Conservation (phyloP, 257 asterid genomes). For the Petunia secreta region DNA sequence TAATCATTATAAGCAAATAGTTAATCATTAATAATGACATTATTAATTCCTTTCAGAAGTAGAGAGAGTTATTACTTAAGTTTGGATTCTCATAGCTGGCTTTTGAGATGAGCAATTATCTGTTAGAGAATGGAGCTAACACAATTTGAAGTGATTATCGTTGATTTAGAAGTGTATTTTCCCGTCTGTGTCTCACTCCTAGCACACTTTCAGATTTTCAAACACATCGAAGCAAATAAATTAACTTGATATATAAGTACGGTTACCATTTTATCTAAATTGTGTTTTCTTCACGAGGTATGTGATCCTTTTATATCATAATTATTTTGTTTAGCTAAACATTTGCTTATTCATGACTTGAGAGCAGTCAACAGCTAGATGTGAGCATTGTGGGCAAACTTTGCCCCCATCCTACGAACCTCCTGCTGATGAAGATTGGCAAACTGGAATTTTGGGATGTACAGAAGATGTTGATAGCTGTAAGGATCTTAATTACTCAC, state of each 20-base stretch:
- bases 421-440: constrained; percentile 81
- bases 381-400: constrained; percentile 73
- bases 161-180: too few species aligned
- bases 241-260: neutral
- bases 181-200: neutral
- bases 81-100: neutral
- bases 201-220: neutral
- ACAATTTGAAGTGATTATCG: neutral
- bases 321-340: neutral
- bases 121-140: neutral
- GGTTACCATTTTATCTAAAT: neutral
- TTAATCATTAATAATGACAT: neutral
- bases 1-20: neutral
- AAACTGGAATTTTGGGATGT: constrained; percentile 70
- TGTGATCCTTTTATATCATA: neutral
- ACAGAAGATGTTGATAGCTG: constrained; percentile 66
- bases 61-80: neutral
- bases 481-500: constrained; percentile 29
- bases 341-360: neutral
- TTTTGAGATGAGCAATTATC: too few species aligned
- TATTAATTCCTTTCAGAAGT: neutral
- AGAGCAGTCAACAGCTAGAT: constrained; percentile 60
- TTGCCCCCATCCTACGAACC: constrained; percentile 68
- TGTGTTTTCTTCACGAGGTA: neutral
- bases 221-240: neutral